Conservation (phyloP, 2,329 filamentous ascomycete species). For the Akanthomyces muscarius region DNA sequence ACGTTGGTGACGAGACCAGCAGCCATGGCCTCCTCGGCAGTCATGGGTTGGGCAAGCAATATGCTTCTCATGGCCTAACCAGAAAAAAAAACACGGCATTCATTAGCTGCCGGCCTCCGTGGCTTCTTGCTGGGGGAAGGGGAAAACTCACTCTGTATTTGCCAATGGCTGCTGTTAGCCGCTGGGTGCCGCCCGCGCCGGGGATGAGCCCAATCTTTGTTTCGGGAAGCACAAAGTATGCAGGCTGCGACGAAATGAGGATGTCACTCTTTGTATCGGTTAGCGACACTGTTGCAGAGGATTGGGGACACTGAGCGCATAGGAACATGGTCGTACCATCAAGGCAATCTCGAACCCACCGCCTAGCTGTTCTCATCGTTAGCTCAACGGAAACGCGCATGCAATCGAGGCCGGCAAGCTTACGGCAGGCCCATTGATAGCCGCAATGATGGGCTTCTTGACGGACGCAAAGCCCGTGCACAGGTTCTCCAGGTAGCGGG, state of each 20-base stretch:
- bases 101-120: neutral
- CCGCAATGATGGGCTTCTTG: conserved; percentile 38
- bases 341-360: conserved; percentile 41
- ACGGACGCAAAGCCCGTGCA: conserved; percentile 13
- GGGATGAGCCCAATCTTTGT: conserved; percentile 27
- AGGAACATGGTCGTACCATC: conserved; percentile 28
- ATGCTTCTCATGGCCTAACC: conserved; percentile 12
- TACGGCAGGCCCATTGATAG: conserved; percentile 39
- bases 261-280: conserved; percentile 24
- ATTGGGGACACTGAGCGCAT: neutral
- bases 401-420: conserved; percentile 18
- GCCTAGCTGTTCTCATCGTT: conserved; percentile 30
- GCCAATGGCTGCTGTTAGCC: conserved; percentile 24
- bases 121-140: neutral
- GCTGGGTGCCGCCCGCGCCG: conserved; percentile 26
- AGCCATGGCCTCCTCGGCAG: conserved; percentile 7
- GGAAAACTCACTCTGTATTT: conserved; percentile 24
- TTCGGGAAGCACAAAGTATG: conserved; percentile 26
- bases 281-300: neutral
- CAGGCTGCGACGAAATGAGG: conserved; percentile 22
- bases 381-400: neutral
- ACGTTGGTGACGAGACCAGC: conserved; percentile 5
- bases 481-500: conserved; percentile 29
- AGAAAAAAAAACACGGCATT: neutral
- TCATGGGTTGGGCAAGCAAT: conserved; percentile 11